phyloP scores from a whole-genome alignment of 2,329 filamentous ascomycete genomes.

The Aspergillus bombycis region DNA sequence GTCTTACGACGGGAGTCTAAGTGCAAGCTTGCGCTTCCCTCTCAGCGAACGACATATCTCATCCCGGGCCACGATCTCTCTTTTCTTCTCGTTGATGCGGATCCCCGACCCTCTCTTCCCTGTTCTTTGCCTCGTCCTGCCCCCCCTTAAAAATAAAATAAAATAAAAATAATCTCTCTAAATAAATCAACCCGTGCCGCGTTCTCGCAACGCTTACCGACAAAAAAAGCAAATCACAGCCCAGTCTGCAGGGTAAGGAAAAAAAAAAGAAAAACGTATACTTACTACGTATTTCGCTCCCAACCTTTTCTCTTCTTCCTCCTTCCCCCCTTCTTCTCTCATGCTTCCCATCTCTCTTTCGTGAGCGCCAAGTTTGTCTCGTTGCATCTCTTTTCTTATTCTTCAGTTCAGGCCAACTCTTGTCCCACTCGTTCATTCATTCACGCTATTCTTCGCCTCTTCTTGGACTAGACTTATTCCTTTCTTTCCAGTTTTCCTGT shows the following conservation, averaged over 20 bases:
- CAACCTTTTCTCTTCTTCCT: constrained; percentile 6
- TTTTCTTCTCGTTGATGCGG: constrained; percentile 11
- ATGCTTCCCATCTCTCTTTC: constrained; percentile 11
- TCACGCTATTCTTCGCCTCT: constrained; percentile 19
- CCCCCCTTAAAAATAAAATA: constrained; percentile 2
- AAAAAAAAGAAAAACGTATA: constrained; percentile 10
- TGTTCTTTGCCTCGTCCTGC: constrained; percentile 4
- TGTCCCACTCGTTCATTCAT: constrained; percentile 30
- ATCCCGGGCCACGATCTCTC: constrained; percentile 19
- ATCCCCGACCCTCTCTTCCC: constrained; percentile 17
- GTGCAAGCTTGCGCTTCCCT: constrained; percentile 4
- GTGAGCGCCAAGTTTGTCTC: constrained; percentile 2
- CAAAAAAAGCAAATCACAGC: not conserved
- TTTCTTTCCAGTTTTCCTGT: constrained; percentile 22
- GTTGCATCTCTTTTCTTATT: constrained; percentile 7
- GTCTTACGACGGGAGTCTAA: constrained; percentile 4
- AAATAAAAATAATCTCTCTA: not conserved
- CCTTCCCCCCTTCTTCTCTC: constrained; percentile 6
- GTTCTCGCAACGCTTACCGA: constrained; percentile 5
- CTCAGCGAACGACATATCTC: constrained; percentile 18
- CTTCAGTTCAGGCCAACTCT: constrained; percentile 26
- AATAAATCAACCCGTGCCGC: constrained; percentile 1
- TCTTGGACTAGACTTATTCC: constrained; percentile 13
- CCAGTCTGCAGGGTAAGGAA: not conserved
- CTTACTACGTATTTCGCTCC: constrained; percentile 11